phyloP scores from a whole-genome alignment of 768 basidiomycete genomes.

The Russula emetica region DNA sequence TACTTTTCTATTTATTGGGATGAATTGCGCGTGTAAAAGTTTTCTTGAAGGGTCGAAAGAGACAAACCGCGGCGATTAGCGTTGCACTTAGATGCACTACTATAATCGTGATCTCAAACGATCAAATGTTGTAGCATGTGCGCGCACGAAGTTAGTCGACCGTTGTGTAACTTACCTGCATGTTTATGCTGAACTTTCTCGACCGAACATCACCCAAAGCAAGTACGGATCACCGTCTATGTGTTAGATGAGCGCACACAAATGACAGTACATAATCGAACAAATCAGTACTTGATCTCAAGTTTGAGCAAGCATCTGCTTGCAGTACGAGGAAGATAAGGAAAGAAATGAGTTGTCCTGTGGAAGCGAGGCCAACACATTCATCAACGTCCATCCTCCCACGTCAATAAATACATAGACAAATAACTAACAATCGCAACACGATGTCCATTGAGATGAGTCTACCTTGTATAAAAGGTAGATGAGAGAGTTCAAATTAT shows the following conservation, averaged over 20 bases:
- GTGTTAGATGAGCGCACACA: not conserved
- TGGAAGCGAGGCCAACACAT: not conserved
- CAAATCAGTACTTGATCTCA: not conserved
- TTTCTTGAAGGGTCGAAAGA: not conserved
- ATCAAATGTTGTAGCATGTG: slow-evolving; percentile 8
- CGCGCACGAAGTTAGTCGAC: not conserved
- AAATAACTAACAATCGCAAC: slow-evolving; percentile 2
- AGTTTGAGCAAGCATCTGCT: slow-evolving; percentile 8
- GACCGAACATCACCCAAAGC: not conserved
- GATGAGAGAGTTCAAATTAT: not conserved
- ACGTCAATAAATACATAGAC: not conserved
- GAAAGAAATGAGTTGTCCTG: not conserved
- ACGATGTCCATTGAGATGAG: not conserved
- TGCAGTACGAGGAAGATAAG: slow-evolving; percentile 1
- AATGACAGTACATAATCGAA: not conserved
- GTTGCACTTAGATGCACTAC: not conserved
- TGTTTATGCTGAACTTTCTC: slow-evolving; percentile 8
- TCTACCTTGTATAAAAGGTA: not conserved
- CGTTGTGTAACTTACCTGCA: slow-evolving; percentile 10
- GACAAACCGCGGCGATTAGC: not conserved
- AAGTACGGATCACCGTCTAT: not conserved
- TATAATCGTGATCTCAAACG: slow-evolving; percentile 1
- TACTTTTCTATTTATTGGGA: slow-evolving; percentile 10
- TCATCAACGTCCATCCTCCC: slow-evolving; percentile 1
- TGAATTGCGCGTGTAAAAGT: slow-evolving; percentile 2